Percentiles rank a stretch among this genome's conserved stretches.
Conservation (phyloP, 257 asterid species). For the Lycium barbarum region DNA sequence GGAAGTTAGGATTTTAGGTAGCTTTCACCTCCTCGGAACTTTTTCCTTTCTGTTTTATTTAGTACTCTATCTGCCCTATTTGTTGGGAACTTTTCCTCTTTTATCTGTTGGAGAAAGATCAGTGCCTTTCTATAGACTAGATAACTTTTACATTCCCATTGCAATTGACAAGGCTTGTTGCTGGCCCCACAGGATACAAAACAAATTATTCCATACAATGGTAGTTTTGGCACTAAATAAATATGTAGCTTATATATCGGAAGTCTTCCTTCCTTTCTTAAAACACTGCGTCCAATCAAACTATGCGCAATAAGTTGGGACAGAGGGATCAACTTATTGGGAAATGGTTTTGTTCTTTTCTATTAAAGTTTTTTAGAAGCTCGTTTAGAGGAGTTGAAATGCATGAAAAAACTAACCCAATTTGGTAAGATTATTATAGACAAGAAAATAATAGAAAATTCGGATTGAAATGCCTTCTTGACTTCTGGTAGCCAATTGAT, state of each 20-base stretch:
- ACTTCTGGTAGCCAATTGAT: slow-evolving; percentile 19
- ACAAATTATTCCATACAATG: neutral
- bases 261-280: slow-evolving; percentile 5
- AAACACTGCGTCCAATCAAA: neutral
- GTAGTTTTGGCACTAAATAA: neutral
- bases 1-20: neutral
- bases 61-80: neutral
- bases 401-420: neutral
- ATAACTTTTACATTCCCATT: neutral
- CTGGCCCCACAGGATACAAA: neutral
- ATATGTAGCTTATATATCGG: neutral
- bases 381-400: neutral
- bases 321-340: neutral
- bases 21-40: slow-evolving; percentile 8
- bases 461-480: slow-evolving; percentile 14
- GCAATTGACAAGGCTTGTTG: slow-evolving; percentile 4
- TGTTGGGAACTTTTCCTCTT: neutral
- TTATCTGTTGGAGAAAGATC: slow-evolving; percentile 15
- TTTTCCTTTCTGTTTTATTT: slow-evolving; percentile 14
- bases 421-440: neutral
- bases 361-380: neutral
- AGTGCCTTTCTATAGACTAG: neutral
- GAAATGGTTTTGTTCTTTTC: neutral
- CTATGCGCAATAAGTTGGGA: neutral
- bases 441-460: neutral